These are phyloP conservation scores for Paraleonurus japonicus DNA, from an alignment of 257 asterid species.

Conservation along the genomic window DNA sequence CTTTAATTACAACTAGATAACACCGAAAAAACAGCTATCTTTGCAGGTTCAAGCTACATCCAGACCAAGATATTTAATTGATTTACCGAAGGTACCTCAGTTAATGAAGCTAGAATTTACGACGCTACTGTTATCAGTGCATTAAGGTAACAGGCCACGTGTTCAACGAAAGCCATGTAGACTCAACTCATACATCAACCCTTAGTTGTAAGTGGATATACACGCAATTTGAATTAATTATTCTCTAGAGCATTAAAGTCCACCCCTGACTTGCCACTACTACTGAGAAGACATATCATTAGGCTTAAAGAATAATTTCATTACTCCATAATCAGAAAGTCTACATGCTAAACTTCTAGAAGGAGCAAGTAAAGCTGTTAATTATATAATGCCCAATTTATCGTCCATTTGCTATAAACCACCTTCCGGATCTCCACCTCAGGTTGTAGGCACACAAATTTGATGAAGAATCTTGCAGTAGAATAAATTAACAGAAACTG, in stretches of 20 bases:
- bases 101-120: neutral
- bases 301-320: neutral
- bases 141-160: neutral
- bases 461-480: neutral
- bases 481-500: neutral
- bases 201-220: neutral
- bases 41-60: neutral
- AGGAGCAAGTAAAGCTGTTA: neutral
- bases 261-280: neutral
- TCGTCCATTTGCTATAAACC: neutral
- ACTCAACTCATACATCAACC: neutral
- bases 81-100: neutral
- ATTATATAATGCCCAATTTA: neutral
- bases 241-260: neutral
- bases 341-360: neutral
- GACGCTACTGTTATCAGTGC: neutral
- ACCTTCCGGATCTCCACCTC: neutral
- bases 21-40: neutral
- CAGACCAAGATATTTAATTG: neutral
- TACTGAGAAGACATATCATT: neutral
- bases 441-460: neutral
- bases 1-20: neutral
- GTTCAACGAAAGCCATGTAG: neutral
- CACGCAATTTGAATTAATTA: neutral
- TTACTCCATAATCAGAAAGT: neutral